Evolutionary conservation across 1,284 basidiomycete genomes (phyloP).

Genomic region (Apiotrichum sp.): DNA sequence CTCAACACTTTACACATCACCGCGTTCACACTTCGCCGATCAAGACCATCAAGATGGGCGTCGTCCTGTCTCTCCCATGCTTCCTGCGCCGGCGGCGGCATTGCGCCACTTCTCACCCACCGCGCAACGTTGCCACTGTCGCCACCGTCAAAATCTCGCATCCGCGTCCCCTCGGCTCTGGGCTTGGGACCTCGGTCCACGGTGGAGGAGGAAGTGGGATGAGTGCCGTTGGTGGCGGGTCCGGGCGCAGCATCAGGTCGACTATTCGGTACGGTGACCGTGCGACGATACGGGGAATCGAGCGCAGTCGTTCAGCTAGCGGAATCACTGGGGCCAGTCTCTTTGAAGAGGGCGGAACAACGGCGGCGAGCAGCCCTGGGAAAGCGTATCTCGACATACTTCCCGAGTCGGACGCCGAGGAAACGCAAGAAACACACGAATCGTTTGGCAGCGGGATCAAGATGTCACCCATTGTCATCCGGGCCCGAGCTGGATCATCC

Average conservation of each 20-base stretch:
- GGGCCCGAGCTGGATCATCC: neutral
- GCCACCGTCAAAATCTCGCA: neutral
- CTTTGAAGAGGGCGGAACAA: too few relatives aligned
- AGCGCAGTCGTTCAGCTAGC: too few relatives aligned
- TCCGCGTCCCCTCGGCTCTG: neutral
- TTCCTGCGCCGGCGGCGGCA: constrained; percentile 1
- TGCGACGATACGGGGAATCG: too few relatives aligned
- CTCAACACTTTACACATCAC: too few relatives aligned
- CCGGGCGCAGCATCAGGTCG: neutral
- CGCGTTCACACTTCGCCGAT: too few relatives aligned
- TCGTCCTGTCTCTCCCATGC: constrained; percentile 6
- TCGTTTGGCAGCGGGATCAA: neutral
- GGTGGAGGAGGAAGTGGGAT: neutral
- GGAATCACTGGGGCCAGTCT: too few relatives aligned
- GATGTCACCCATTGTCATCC: neutral
- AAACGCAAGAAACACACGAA: neutral
- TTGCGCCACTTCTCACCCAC: neutral
- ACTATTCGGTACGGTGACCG: too few relatives aligned
- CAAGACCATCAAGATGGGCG: constrained; percentile 5
- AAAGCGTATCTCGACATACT: neutral
- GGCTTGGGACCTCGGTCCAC: neutral
- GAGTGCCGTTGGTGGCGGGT: neutral
- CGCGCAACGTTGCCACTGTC: neutral
- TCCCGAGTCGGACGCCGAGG: neutral
- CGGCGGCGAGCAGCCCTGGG: too few relatives aligned